These are phyloP conservation scores for Brassica balearica DNA, from an alignment of 441 rosid species.

Conservation along the genomic window DNA sequence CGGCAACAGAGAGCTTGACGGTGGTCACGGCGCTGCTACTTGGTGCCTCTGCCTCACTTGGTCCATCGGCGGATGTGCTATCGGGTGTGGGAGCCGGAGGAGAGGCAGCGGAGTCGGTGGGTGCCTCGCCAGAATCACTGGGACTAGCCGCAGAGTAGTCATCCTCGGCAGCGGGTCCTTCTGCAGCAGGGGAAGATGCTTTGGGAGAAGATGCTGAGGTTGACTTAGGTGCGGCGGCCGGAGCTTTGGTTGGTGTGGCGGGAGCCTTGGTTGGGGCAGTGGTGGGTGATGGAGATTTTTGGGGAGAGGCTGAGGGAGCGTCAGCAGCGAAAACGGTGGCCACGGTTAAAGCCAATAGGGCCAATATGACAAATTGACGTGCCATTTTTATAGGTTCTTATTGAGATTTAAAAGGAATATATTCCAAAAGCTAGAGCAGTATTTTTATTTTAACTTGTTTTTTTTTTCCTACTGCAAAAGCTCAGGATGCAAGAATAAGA, in stretches of 20 bases:
- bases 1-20: conserved; percentile 14
- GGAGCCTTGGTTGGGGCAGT: conserved; percentile 42
- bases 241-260: conserved; percentile 33
- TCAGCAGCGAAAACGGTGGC: conserved; percentile 56
- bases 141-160: conserved; percentile 32
- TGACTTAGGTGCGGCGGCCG: conserved; percentile 42
- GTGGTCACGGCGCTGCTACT: conserved; percentile 2
- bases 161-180: conserved; percentile 37
- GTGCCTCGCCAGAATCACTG: conserved; percentile 36
- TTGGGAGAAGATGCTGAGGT: conserved; percentile 44
- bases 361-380: conserved; percentile 53
- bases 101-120: conserved; percentile 36
- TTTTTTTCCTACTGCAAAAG: conserved; percentile 35
- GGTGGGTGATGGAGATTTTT: conserved; percentile 39
- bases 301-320: conserved; percentile 47
- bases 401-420: conserved; percentile 21
- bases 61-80: conserved; percentile 35
- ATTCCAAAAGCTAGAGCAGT: conserved; percentile 43
- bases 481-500: conserved; percentile 24
- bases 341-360: conserved; percentile 51
- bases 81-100: conserved; percentile 43
- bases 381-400: conserved; percentile 52
- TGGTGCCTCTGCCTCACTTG: conserved; percentile 43
- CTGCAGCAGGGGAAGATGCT: conserved; percentile 44
- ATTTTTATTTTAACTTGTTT: not conserved